Conservation (phyloP, 192 early-diverging fungal species). For the Mortierella hygrophila region DNA sequence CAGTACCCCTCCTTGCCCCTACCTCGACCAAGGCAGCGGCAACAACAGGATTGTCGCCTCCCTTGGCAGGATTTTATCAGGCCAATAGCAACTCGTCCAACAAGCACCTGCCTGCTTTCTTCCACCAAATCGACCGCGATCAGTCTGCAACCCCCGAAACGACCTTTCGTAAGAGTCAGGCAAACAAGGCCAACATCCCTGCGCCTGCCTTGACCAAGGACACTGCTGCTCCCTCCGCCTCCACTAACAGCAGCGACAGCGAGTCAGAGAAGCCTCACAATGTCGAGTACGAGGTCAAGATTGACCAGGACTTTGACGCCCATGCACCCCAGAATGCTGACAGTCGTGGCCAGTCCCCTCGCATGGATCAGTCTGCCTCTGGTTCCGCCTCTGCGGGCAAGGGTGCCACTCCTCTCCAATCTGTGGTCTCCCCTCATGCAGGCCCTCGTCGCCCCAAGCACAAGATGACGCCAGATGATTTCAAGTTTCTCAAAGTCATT, state of each 20-base stretch:
- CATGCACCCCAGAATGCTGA: constrained; percentile 44
- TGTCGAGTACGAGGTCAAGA: constrained; percentile 62
- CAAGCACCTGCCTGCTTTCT: constrained; percentile 53
- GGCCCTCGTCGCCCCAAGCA: constrained; percentile 50
- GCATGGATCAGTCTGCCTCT: constrained; percentile 28
- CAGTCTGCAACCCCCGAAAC: constrained; percentile 51
- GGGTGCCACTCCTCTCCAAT: background rate
- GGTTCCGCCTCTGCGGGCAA: background rate
- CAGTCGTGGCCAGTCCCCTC: constrained; percentile 34
- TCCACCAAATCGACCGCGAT: constrained; percentile 49
- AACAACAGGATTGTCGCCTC: constrained; percentile 6
- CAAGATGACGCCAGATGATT: constrained; percentile 63
- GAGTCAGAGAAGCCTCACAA: constrained; percentile 28
- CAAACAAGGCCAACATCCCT: background rate
- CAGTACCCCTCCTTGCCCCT: background rate
- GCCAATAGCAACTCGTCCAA: constrained; percentile 34
- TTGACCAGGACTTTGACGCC: constrained; percentile 60
- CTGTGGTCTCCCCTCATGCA: constrained; percentile 22
- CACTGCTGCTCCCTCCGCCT: background rate
- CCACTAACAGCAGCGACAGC: constrained; percentile 11
- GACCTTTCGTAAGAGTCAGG: constrained; percentile 20
- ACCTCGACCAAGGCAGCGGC: constrained; percentile 10
- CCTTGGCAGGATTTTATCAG: constrained; percentile 19
- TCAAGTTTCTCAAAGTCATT: constrained; percentile 65
- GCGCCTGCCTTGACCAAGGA: background rate